phyloP scores from a whole-genome alignment of 495 filamentous ascomycete genomes.

The Neurospora discreta region DNA sequence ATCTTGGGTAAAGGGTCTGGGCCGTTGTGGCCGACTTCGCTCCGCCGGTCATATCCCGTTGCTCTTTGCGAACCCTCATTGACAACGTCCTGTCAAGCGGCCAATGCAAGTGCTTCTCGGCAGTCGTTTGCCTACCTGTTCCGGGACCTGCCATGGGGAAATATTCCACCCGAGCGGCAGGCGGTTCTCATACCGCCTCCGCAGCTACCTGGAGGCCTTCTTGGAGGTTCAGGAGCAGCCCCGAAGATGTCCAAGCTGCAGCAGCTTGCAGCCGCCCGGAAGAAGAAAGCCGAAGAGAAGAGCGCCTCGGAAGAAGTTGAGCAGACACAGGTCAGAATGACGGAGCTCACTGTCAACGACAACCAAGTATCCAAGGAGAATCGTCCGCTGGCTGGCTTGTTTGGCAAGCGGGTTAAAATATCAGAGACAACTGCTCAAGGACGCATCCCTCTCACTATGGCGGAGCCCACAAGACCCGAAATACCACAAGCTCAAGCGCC shows the following conservation, averaged over 20 bases:
- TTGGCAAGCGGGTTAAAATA: constrained; percentile 21
- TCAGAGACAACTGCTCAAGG: constrained; percentile 14
- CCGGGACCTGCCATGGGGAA: constrained; percentile 75
- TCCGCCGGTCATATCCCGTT: neutral
- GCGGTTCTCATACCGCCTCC: constrained; percentile 56
- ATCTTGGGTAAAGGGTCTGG: neutral
- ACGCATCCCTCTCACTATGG: constrained; percentile 6
- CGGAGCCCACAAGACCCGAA: constrained; percentile 7
- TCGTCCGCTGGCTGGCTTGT: constrained; percentile 7
- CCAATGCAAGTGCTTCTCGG: neutral
- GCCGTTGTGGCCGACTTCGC: neutral
- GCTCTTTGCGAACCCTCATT: constrained; percentile 1
- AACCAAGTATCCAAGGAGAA: constrained; percentile 12
- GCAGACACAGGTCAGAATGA: constrained; percentile 17
- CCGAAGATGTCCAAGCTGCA: constrained; percentile 87
- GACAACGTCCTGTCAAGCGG: neutral
- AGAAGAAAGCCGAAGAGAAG: constrained; percentile 72
- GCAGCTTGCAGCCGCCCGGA: constrained; percentile 73
- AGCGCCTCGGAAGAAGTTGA: constrained; percentile 21
- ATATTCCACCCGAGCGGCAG: constrained; percentile 57
- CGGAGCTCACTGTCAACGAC: constrained; percentile 15
- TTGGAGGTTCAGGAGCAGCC: constrained; percentile 57
- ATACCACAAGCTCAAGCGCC: neutral
- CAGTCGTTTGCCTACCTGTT: constrained; percentile 45
- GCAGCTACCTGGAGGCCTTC: constrained; percentile 50